Conservation (phyloP, 2,329 filamentous ascomycete genomes). For the Exophiala oligosperma region DNA sequence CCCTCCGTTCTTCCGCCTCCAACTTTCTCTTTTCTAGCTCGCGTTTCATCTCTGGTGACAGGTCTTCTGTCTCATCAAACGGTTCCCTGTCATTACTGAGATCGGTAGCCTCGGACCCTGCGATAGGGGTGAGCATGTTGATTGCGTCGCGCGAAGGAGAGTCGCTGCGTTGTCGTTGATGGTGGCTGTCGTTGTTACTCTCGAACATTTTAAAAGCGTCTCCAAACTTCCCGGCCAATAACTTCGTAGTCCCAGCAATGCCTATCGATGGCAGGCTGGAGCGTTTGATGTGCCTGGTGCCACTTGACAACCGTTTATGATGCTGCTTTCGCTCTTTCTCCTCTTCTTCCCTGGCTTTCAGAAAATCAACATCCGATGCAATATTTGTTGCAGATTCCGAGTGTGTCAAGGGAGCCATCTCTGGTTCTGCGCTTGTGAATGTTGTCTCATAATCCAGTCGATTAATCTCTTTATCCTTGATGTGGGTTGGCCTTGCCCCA, state of each 20-base stretch:
- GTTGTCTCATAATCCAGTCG: slow-evolving; percentile 21
- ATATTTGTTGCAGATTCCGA: slow-evolving; percentile 65
- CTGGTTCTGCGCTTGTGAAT: slow-evolving; percentile 23
- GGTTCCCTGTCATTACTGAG: slow-evolving; percentile 65
- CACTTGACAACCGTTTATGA: slow-evolving; percentile 57
- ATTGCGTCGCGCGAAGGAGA: slow-evolving; percentile 44
- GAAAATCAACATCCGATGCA: slow-evolving; percentile 77
- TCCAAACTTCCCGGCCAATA: slow-evolving; percentile 85
- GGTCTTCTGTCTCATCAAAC: slow-evolving; percentile 65
- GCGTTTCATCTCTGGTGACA: slow-evolving; percentile 84
- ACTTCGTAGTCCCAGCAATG: slow-evolving; percentile 72
- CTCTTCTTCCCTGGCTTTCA: slow-evolving; percentile 71
- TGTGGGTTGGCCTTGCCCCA: slow-evolving; percentile 77
- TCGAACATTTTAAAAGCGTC: slow-evolving; percentile 95
- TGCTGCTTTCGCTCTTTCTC: slow-evolving; percentile 59
- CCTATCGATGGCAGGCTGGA: slow-evolving; percentile 69
- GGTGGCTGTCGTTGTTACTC: slow-evolving; percentile 45
- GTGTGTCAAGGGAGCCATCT: slow-evolving; percentile 29
- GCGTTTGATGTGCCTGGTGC: slow-evolving; percentile 63
- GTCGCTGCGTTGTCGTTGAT: slow-evolving; percentile 44
- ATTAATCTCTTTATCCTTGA: slow-evolving; percentile 69
- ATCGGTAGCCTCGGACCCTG: slow-evolving; percentile 72
- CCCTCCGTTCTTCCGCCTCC: slow-evolving; percentile 84
- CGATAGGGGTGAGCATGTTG: slow-evolving; percentile 66
- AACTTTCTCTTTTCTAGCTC: slow-evolving; percentile 82